Percentiles rank a stretch among this genome's conserved stretches.
Conservation (phyloP, 805 yeast genomes). For the Cephaloascus albidus region DNA sequence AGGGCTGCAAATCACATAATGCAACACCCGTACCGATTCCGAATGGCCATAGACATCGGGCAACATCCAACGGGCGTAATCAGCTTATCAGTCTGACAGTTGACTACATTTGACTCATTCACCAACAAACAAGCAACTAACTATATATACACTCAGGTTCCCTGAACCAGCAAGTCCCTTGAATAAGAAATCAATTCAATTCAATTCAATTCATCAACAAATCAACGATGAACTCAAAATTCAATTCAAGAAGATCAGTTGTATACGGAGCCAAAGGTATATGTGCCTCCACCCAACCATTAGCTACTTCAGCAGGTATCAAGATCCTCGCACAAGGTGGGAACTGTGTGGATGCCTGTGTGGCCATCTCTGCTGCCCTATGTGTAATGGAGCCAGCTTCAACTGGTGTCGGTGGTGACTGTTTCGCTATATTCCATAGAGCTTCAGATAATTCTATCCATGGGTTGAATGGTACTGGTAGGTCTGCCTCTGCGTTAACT, state of each 20-base stretch:
- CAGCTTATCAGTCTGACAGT: too few relatives aligned
- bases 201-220: too few relatives aligned
- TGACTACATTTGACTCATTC: too few relatives aligned
- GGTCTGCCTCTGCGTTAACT: constrained; percentile 43
- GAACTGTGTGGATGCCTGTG: constrained; percentile 58
- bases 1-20: too few relatives aligned
- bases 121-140: too few relatives aligned
- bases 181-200: too few relatives aligned
- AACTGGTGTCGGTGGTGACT: constrained; percentile 62
- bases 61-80: too few relatives aligned
- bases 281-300: constrained; percentile 67
- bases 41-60: too few relatives aligned
- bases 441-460: constrained; percentile 37
- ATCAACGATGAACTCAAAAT: constrained; percentile 12
- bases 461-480: constrained; percentile 73
- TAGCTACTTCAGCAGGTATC: constrained; percentile 68
- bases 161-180: too few relatives aligned
- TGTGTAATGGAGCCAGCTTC: constrained; percentile 50
- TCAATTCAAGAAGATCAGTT: constrained; percentile 58
- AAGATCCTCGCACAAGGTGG: constrained; percentile 63
- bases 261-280: constrained; percentile 69
- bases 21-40: too few relatives aligned
- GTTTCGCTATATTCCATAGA: constrained; percentile 54
- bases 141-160: too few relatives aligned
- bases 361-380: constrained; percentile 49